phyloP scores from a whole-genome alignment of 305 asterid species.

The Solanum aculeatissimum region DNA sequence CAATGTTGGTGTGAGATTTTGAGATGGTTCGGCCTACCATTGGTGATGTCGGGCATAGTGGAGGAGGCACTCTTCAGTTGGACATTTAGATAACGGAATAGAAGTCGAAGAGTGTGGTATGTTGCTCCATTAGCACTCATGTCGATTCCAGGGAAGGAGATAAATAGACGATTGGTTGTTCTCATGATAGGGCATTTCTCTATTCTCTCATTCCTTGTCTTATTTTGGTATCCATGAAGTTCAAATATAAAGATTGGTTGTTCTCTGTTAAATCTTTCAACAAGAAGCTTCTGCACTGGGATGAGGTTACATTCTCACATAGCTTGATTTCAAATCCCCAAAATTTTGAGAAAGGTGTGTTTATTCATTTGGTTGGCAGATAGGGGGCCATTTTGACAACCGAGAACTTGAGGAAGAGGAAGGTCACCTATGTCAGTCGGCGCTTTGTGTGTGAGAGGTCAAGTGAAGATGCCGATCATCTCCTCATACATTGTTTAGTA shows the following conservation, averaged over 20 bases:
- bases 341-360: not conserved
- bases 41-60: not conserved
- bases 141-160: not conserved
- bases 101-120: not conserved
- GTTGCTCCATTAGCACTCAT: not conserved
- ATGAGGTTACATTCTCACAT: not conserved
- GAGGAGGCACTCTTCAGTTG: not conserved
- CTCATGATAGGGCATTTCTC: no score
- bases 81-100: not conserved
- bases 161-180: no score
- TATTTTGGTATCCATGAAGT: not conserved
- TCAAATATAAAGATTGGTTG: not conserved
- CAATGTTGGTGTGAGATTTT: not conserved
- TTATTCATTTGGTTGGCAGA: not conserved
- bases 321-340: not conserved
- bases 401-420: not conserved
- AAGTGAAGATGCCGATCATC: not conserved
- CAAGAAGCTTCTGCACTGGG: not conserved
- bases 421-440: not conserved
- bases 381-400: not conserved
- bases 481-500: not conserved
- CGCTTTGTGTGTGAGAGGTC: not conserved
- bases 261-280: not conserved
- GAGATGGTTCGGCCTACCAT: not conserved
- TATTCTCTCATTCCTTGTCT: not conserved